Conservation (phyloP, 257 asterid species). For the Coffea eugenioides region DNA sequence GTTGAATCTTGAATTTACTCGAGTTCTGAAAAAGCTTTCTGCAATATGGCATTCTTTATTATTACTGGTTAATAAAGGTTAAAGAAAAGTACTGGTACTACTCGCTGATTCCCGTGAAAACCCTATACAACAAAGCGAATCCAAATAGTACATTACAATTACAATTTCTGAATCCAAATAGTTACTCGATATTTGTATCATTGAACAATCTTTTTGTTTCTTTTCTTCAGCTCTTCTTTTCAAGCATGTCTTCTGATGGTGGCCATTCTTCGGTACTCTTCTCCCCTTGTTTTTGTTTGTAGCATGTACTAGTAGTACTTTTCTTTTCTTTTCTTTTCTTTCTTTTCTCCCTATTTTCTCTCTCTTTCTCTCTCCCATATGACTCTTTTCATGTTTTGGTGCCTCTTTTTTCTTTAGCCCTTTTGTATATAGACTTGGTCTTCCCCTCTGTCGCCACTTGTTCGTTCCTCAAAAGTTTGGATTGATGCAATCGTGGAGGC, state of each 20-base stretch:
- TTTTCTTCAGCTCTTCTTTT: constrained; percentile 19
- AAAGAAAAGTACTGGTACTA: neutral
- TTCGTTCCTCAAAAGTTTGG: constrained; percentile 39
- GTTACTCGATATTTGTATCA: neutral
- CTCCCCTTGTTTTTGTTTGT: neutral
- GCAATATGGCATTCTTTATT: constrained; percentile 27
- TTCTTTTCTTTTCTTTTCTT: too few species aligned
- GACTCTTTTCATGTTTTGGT: neutral
- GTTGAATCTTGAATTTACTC: neutral
- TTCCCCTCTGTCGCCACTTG: constrained; percentile 36
- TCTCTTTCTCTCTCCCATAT: neutral
- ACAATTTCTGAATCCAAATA: neutral
- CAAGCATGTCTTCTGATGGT: neutral
- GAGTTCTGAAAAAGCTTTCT: constrained; percentile 28
- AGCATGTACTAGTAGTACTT: neutral
- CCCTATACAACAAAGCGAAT: constrained; percentile 16
- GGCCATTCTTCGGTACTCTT: neutral
- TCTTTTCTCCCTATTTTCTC: neutral
- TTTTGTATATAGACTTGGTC: neutral
- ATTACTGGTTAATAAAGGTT: constrained; percentile 24
- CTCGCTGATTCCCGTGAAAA: constrained; percentile 40
- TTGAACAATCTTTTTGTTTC: constrained; percentile 7
- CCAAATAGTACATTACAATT: neutral
- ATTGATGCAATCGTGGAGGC: constrained; percentile 3
- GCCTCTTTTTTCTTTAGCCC: neutral